Evolutionary conservation across 2,329 filamentous ascomycete genomes (phyloP), one percentile per base, ranked within the genome.

Genomic region (Monilinia aucupariae): DNA sequence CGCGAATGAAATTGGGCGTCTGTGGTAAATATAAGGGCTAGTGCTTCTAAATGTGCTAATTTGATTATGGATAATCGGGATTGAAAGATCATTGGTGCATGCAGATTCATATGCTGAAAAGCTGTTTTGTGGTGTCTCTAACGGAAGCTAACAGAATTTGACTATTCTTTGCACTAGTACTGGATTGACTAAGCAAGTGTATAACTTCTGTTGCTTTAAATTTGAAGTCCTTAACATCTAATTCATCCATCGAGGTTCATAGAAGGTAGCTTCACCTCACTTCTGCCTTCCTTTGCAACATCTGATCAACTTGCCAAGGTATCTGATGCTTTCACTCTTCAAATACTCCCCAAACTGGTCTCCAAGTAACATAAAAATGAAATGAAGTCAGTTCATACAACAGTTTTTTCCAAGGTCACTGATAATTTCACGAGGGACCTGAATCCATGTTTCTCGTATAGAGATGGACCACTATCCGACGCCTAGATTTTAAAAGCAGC

Each of bases 361-460:
- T 58, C 54, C 39, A 58, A 43, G 17, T 45, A 27, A 54, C 22
- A 54, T 55, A n/a, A n/a, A n/a, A 30, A 47, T 61, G 17, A 47
- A 51, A 50, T 7, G 59, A 20, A 2, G 4, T 22, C 13, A 58
- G 27, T 25, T 64, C 63, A 39, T 50, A 39, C 50, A 56, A 39
- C 37, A 58, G 4, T n/a, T n/a, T 58, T 63, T n/a, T 59, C 53
- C 15, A 55, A 27, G 27, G 43, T 59, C n/a, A 63, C 25, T 22
- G 54, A 22, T 7, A 61, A 20, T 27, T 61, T 61, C 49, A 61
- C 30, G n/a, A 61, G 27, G 12, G 49, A n/a, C 32, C 59, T 32
- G 30, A 51, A 61, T 17, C 59, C 34, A 25, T 30, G 39, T 32
- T 53, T 61, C 39, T 53, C 59, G 45, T 61, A 54, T n/a, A 61